Conservation (phyloP, 805 yeast species). For the Candida krabiensis region DNA sequence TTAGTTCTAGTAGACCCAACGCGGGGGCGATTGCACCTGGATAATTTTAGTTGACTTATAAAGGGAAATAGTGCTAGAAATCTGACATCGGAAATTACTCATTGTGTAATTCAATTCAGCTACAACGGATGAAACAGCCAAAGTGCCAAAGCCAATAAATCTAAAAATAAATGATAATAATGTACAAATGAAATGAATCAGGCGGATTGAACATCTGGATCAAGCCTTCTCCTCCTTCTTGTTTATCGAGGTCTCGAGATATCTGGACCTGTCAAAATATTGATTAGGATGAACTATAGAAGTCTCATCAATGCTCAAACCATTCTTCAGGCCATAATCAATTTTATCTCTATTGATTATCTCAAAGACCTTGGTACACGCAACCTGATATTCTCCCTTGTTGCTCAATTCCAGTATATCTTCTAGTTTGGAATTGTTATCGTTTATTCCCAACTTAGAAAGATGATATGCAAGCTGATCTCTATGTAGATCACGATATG, state of each 20-base stretch:
- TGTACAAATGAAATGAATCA: too few species aligned
- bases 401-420: constrained; percentile 66
- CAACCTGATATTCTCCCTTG: constrained; percentile 73
- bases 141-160: too few species aligned
- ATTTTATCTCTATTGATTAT: constrained; percentile 52
- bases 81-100: too few species aligned
- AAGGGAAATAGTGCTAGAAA: too few species aligned
- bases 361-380: constrained; percentile 90
- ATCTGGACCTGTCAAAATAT: constrained; percentile 77
- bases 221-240: constrained; percentile 13
- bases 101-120: too few species aligned
- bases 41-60: too few species aligned
- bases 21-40: too few species aligned
- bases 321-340: constrained; percentile 35
- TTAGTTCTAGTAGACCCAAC: too few species aligned
- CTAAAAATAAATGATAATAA: too few species aligned
- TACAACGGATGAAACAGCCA: too few species aligned
- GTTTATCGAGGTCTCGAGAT: constrained; percentile 42
- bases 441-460: constrained; percentile 62
- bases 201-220: too few species aligned
- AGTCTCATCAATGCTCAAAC: constrained; percentile 49
- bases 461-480: constrained; percentile 62
- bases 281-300: constrained; percentile 84
- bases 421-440: constrained; percentile 48
- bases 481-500: constrained; percentile 73